Evolutionary conservation across 2,329 filamentous ascomycete genomes (phyloP).

Genomic region (Colletotrichum navitas): DNA sequence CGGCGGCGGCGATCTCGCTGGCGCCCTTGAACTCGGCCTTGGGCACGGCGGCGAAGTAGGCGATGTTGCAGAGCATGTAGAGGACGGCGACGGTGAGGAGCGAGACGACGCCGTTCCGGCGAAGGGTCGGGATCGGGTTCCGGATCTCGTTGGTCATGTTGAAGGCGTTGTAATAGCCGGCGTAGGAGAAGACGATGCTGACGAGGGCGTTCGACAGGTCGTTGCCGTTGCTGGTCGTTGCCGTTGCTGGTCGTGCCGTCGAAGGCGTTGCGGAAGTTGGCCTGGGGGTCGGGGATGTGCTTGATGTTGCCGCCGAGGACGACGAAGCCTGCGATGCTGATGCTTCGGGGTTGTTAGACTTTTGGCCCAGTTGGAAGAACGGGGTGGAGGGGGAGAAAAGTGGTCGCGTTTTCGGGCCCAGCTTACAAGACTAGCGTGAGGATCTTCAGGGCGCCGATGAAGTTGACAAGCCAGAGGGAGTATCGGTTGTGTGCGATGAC

Average conservation of each 20-base stretch:
- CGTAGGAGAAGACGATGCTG: conserved; percentile 70
- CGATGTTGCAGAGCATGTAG: conserved; percentile 71
- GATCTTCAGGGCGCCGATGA: conserved; percentile 70
- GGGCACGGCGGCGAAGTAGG: conserved; percentile 68
- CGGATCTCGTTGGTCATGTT: conserved; percentile 73
- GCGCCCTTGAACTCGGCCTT: conserved; percentile 66
- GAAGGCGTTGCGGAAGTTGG: conserved; percentile 55
- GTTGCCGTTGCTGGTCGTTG: conserved; percentile 53
- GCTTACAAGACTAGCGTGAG: conserved; percentile 68
- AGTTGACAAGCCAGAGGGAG: conserved; percentile 67
- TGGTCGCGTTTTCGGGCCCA: neutral
- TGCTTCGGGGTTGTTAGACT: conserved; percentile 44
- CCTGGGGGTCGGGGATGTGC: conserved; percentile 49
- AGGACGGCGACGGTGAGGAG: conserved; percentile 65
- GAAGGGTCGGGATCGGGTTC: conserved; percentile 69
- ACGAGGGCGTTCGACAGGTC: conserved; percentile 62
- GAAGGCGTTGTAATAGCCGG: conserved; percentile 70
- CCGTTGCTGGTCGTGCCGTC: conserved; percentile 52
- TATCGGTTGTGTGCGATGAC: conserved; percentile 68
- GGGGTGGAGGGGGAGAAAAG: neutral
- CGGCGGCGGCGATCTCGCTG: conserved; percentile 65
- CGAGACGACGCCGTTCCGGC: conserved; percentile 62
- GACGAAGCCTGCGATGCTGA: conserved; percentile 71
- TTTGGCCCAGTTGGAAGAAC: no score
- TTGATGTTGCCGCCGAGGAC: conserved; percentile 61